Evolutionary conservation across 2,329 filamentous ascomycete genomes (phyloP), one percentile per base, ranked within the genome.

Genomic region (Elsinoe arachidis): DNA sequence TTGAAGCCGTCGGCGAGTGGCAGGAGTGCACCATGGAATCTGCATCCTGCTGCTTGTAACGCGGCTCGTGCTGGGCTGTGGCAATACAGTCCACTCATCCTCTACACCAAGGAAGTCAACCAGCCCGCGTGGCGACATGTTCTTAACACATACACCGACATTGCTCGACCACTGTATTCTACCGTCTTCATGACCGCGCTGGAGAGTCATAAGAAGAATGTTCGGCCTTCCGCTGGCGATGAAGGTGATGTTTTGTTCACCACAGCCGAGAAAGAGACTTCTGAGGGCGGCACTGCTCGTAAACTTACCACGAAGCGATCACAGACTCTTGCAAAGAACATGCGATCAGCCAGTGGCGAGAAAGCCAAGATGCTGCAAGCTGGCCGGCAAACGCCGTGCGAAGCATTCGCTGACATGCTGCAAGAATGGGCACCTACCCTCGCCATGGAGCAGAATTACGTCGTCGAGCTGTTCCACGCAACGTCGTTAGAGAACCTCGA

Each of bases 381-480:
- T 63, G 84, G 82, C 56, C 83, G 84, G 64, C 80, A 87, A 58
- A 79, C 87, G 63, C 83, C 88, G 0, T 92, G 85, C 64, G 90
- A 96, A 70, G 83, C 89, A 2, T 96, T 97, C 70, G 79, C 83
- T 0, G 85, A 84, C 37, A 83, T 89, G 11, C 74, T 96, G 60
- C 87, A 93, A 58, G 90, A 96, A 65, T 82, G 93, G 62, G 75
- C 91, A 44, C 88, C 87, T 5, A 79, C 95, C 57, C 84, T 96
- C 59, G 85, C 90, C 64, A 91, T 92, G 70, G 93, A 99, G 72
- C 92, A 99, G 70, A 97, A 96, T 68, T 99, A 97, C 68, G 78
- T 96, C 51, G 85, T 96, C n/a, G 90, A 95, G 64, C 93, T 96
- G 70, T 97, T 97, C 79, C 92, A 97, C 65, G 83, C 93, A 23